Percentiles rank a stretch among this genome's conserved stretches.
Conservation (phyloP, 768 basidiomycete genomes). For the Collybiopsis luxurians region DNA sequence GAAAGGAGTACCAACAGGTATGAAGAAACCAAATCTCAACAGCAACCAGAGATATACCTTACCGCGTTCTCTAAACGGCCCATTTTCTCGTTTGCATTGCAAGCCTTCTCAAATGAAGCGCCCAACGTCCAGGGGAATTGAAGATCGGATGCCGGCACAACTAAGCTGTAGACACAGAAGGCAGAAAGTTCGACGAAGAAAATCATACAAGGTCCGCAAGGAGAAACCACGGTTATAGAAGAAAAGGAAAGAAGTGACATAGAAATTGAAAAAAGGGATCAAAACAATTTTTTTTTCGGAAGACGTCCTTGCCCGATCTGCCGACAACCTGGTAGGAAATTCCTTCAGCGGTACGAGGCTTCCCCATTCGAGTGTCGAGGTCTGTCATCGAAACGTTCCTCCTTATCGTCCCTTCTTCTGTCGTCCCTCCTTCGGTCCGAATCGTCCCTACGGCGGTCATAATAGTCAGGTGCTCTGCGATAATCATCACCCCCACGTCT, state of each 20-base stretch:
- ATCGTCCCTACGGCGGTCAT: constrained; percentile 87
- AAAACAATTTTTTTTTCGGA: constrained; percentile 19
- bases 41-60: background rate
- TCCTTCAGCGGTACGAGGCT: constrained; percentile 70
- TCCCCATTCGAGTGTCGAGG: constrained; percentile 77
- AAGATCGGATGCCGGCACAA: no score
- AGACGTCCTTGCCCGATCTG: background rate
- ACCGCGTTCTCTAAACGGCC: no score
- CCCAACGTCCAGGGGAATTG: no score
- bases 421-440: constrained; percentile 67
- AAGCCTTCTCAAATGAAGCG: background rate
- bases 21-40: background rate
- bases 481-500: constrained; percentile 84
- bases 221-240: constrained; percentile 49
- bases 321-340: constrained; percentile 11
- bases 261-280: constrained; percentile 5
- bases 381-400: constrained; percentile 78
- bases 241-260: constrained; percentile 16
- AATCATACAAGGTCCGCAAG: background rate
- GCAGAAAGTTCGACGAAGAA: background rate
- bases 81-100: background rate
- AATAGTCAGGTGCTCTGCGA: constrained; percentile 82
- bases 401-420: constrained; percentile 81
- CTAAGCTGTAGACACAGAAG: background rate
- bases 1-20: background rate